Percentiles rank a stretch among this genome's conserved stretches.
phyloP scores from a whole-genome alignment of 805 yeast genomes.

The Torulaspora maleeae region DNA sequence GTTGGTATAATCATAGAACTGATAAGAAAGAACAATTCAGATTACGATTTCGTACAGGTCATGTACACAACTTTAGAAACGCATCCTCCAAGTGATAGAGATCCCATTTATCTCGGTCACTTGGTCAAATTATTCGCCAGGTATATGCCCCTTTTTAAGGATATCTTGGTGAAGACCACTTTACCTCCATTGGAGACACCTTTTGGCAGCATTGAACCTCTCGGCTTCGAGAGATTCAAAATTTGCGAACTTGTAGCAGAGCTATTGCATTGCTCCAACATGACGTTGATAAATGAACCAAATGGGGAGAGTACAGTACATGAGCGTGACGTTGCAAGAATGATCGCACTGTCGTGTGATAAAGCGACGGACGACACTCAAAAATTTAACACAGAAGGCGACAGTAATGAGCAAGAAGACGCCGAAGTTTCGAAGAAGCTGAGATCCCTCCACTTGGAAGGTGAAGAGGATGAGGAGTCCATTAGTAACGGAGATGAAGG shows the following conservation, averaged over 20 bases:
- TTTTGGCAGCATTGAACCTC: constrained; percentile 59
- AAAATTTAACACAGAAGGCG: constrained; percentile 7
- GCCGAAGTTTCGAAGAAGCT: constrained; percentile 6
- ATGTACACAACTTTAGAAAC: constrained; percentile 74
- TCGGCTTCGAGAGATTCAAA: constrained; percentile 91
- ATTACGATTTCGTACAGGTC: constrained; percentile 87
- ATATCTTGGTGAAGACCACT: constrained; percentile 45
- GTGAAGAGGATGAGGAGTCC: constrained; percentile 1
- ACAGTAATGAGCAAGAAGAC: constrained; percentile 13
- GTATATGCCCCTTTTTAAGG: constrained; percentile 62
- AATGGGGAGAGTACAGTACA: constrained; percentile 61
- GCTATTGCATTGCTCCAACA: constrained; percentile 89
- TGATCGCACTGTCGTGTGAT: constrained; percentile 25
- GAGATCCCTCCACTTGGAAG: constrained; percentile 5
- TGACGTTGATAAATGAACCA: constrained; percentile 81
- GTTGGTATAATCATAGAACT: constrained; percentile 93
- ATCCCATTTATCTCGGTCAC: constrained; percentile 88
- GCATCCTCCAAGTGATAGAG: constrained; percentile 89
- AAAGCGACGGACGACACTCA: constrained; percentile 8
- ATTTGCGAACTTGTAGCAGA: constrained; percentile 93
- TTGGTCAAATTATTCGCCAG: constrained; percentile 73
- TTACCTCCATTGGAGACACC: constrained; percentile 40
- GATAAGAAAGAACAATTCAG: constrained; percentile 92
- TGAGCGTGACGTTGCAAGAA: constrained; percentile 66
- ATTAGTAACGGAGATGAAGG: constrained; percentile 6